These are phyloP conservation scores for Purshia tridentata DNA, from an alignment of 306 rosid species.

Conservation along the genomic window DNA sequence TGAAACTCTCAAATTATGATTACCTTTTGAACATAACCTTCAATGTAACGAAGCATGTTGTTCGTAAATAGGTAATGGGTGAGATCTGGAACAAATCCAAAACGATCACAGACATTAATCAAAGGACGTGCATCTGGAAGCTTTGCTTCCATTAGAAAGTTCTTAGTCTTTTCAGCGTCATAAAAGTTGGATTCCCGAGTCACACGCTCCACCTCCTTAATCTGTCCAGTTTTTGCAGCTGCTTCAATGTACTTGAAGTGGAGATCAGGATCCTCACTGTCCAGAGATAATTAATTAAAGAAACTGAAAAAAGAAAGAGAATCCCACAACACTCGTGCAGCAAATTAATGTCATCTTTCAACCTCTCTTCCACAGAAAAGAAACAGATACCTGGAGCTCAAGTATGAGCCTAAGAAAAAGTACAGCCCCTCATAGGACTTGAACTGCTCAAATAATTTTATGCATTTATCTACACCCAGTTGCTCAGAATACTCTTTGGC, in stretches of 20 bases:
- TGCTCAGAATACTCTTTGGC: constrained; percentile 96
- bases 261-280: constrained; percentile 99
- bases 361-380: not conserved
- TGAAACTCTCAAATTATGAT: constrained; percentile 8
- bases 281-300: constrained; percentile 14
- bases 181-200: constrained; percentile 96
- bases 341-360: not conserved
- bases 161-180: constrained; percentile 91
- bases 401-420: constrained; percentile 93
- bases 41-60: constrained; percentile 99
- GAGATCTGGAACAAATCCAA: constrained; percentile 98
- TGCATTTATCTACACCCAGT: constrained; percentile 84
- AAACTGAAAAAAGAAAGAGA: not conserved
- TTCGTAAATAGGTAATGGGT: constrained; percentile 86
- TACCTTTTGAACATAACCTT: constrained; percentile 99
- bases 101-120: constrained; percentile 97
- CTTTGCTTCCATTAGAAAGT: constrained; percentile 96
- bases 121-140: constrained; percentile 99
- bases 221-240: constrained; percentile 99
- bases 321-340: not conserved
- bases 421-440: constrained; percentile 94
- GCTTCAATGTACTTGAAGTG: constrained; percentile 99
- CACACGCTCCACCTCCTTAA: constrained; percentile 99
- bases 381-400: constrained; percentile 82
- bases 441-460: constrained; percentile 94